A percentile compares a stretch with the other conserved stretches of the same genome.
These are phyloP conservation scores for Cladosporium oxysporum DNA, from an alignment of 2,329 filamentous ascomycete species.

Conservation along the genomic window DNA sequence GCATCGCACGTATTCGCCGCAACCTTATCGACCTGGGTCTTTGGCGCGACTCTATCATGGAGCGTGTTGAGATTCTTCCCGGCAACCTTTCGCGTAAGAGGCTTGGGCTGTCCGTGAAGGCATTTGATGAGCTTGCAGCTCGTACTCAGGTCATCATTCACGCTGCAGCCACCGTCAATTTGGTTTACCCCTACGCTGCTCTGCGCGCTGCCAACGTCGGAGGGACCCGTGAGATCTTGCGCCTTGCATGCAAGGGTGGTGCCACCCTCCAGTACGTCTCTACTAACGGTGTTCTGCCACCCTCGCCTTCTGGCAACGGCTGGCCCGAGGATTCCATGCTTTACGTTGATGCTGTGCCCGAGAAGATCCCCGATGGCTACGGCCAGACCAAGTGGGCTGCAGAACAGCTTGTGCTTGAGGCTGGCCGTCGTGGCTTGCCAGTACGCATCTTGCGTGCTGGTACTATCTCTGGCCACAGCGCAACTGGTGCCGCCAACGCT, in stretches of 20 bases:
- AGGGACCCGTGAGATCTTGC: conserved; percentile 75
- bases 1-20: conserved; percentile 70
- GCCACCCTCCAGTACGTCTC: conserved; percentile 78
- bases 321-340: conserved; percentile 72
- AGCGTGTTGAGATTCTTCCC: conserved; percentile 73
- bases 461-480: conserved; percentile 77
- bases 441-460: conserved; percentile 72
- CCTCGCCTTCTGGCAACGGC: conserved; percentile 60
- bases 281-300: conserved; percentile 76
- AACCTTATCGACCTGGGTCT: conserved; percentile 77
- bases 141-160: conserved; percentile 74
- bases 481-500: conserved; percentile 72
- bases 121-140: conserved; percentile 64
- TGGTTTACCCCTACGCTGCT: conserved; percentile 80
- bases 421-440: conserved; percentile 67
- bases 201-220: conserved; percentile 73
- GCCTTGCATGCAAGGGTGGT: conserved; percentile 65
- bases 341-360: conserved; percentile 66
- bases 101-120: conserved; percentile 66
- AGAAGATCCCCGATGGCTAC: conserved; percentile 70
- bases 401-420: conserved; percentile 71
- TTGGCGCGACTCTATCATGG: conserved; percentile 75
- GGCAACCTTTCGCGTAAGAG: conserved; percentile 70
- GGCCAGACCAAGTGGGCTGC: conserved; percentile 82
- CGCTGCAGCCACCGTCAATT: conserved; percentile 74